Base-by-base conservation (phyloP, 345 rosid genomes). In the Citrus mangshanensis region DNA sequence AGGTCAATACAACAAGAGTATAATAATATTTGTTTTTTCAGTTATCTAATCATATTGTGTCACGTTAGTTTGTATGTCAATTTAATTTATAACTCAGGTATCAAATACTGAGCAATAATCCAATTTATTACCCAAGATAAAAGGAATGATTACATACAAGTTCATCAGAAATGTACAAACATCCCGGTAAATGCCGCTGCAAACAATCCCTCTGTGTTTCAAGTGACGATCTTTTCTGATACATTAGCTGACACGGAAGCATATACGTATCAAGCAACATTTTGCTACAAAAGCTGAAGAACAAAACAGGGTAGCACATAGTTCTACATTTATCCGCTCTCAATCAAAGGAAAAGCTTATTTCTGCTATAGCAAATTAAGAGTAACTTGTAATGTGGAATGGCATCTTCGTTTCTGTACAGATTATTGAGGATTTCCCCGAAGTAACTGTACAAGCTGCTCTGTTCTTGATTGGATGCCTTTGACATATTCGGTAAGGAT, bases 401-500 rank as follows among this genome's bases (percentile, higher is more conserved):
- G 61, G 51, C 60, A 37, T 74, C 70, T 70, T 67, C 46, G 49
- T 18, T 40, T 66, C 4, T 68, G 63, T 51, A 37, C 1, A 51
- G 59, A 22, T n/a, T 72, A 74, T 49, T 71, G 75, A 13, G 70
- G 62, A 73, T 80, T 86, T 56, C 90, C 86, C 77, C 74, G 83
- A 74, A 95, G 92, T 67, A 86, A 81, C 38, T 82, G 84, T 54
- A 88, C 86, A 68, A 92, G 82, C 78, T 89, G 96, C 80, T 82
- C 86, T 0, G 91, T 87, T 85, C 95, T 90, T 35, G 89, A 89
- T 82, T 93, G 88, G 70, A 95, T 93, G 68, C 97, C 96, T 85
- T 86, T 92, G 24, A 92, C 88, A 85, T 89, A 91, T 82, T 92
- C 97, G 1, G 83, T 82, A 22, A 95, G 88, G 77, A 93, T 78